A percentile compares a stretch with the other conserved stretches of the same genome.
Conservation (phyloP, 169 alveolate genomes). For the Ichthyophthirius multifiliis region DNA sequence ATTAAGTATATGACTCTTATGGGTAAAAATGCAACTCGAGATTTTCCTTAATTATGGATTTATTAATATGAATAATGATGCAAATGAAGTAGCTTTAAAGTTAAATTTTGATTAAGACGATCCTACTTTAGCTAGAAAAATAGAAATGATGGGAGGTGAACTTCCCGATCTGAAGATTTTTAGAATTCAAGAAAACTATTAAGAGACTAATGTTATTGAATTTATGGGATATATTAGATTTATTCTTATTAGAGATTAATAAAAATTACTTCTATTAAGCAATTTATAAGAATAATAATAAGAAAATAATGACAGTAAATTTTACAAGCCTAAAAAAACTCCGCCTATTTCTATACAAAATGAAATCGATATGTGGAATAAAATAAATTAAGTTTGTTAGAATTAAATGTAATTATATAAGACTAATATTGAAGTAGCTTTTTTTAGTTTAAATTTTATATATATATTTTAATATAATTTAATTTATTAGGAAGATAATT, state of each 20-base stretch:
- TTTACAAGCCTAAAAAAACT: slow-evolving; percentile 34
- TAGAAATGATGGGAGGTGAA: slow-evolving; percentile 15
- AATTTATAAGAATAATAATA: slow-evolving; percentile 5
- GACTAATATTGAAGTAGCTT: slow-evolving; percentile 23
- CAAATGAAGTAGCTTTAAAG: slow-evolving; percentile 48
- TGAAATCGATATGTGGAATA: slow-evolving; percentile 36
- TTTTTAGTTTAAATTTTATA: background rate
- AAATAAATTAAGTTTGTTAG: background rate
- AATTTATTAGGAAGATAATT: slow-evolving; percentile 25
- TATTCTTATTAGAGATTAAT: slow-evolving; percentile 16
- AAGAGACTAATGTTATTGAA: slow-evolving; percentile 24
- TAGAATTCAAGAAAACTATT: slow-evolving; percentile 26
- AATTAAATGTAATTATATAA: slow-evolving; percentile 7
- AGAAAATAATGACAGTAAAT: slow-evolving; percentile 10
- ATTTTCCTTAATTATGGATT: slow-evolving; percentile 83
- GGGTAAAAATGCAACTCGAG: slow-evolving; percentile 83
- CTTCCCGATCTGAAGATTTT: slow-evolving; percentile 4
- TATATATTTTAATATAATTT: background rate
- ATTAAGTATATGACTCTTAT: slow-evolving; percentile 75
- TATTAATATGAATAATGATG: slow-evolving; percentile 57
- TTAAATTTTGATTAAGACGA: slow-evolving; percentile 29
- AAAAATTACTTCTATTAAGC: background rate
- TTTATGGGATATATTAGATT: slow-evolving; percentile 44
- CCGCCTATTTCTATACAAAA: slow-evolving; percentile 33
- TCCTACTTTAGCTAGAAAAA: slow-evolving; percentile 24